Percentiles rank a stretch among this genome's conserved stretches.
Evolutionary conservation across 495 filamentous ascomycete species (phyloP).

Genomic region (Trichoderma reesei): DNA sequence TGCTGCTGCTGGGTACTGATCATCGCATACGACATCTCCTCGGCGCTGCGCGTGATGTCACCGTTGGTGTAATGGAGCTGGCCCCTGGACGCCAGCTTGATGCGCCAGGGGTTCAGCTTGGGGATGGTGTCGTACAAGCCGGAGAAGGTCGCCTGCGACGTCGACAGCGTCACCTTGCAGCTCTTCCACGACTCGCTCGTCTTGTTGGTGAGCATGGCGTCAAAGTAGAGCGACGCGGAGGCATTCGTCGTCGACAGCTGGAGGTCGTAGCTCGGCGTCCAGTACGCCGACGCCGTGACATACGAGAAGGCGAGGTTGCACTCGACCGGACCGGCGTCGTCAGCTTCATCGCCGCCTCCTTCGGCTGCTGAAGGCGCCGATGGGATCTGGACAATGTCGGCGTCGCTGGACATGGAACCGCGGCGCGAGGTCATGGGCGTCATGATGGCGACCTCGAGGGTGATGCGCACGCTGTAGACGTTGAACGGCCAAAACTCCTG

Average conservation of each 20-base stretch:
- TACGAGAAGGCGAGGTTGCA: slow-evolving; percentile 52
- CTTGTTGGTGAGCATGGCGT: slow-evolving; percentile 53
- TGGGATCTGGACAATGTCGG: slow-evolving; percentile 21
- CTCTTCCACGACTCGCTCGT: slow-evolving; percentile 62
- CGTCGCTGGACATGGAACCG: slow-evolving; percentile 38
- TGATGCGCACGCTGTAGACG: slow-evolving; percentile 48
- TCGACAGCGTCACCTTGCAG: slow-evolving; percentile 55
- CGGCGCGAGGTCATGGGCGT: slow-evolving; percentile 48
- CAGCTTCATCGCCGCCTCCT: slow-evolving; percentile 14
- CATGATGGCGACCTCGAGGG: slow-evolving; percentile 35
- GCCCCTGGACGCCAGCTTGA: slow-evolving; percentile 33
- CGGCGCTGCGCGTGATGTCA: slow-evolving; percentile 20
- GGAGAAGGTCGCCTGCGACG: slow-evolving; percentile 55
- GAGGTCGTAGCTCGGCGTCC: slow-evolving; percentile 59
- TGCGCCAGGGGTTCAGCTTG: slow-evolving; percentile 48
- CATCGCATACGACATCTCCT: slow-evolving; percentile 15
- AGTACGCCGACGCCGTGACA: slow-evolving; percentile 50
- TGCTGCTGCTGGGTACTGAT: too few relatives aligned
- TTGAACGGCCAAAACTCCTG: slow-evolving; percentile 47
- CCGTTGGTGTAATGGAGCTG: neutral
- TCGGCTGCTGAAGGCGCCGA: slow-evolving; percentile 18
- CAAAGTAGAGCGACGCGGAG: slow-evolving; percentile 48
- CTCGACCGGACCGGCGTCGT: slow-evolving; percentile 17
- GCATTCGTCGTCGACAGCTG: slow-evolving; percentile 46
- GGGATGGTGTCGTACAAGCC: slow-evolving; percentile 51